A percentile compares a stretch with the other conserved stretches of the same genome.
Conservation (phyloP, 345 rosid species). For the Combretum micranthum region DNA sequence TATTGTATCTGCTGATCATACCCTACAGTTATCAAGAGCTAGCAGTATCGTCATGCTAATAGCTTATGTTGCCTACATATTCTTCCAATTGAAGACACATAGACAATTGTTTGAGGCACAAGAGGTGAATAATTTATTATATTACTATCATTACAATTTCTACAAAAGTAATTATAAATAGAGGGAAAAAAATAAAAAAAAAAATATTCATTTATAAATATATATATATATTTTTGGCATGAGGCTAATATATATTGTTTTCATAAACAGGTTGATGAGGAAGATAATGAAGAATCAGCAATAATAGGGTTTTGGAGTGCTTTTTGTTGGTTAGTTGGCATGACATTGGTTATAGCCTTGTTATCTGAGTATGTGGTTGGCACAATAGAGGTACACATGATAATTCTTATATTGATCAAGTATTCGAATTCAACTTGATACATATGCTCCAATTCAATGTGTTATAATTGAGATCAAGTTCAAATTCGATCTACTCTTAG, state of each 20-base stretch:
- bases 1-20: slow-evolving; percentile 17
- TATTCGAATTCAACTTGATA: no score
- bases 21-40: slow-evolving; percentile 63
- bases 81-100: slow-evolving; percentile 84
- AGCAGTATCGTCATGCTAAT: slow-evolving; percentile 82
- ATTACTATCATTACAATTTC: not conserved
- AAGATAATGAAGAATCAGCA: slow-evolving; percentile 57
- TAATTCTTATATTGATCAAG: no score
- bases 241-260: not conserved
- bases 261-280: slow-evolving; percentile 26
- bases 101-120: slow-evolving; percentile 49
- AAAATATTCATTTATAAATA: not conserved
- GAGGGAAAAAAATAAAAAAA: no score
- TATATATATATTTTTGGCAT: not conserved
- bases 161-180: not conserved
- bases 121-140: slow-evolving; percentile 25
- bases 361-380: slow-evolving; percentile 83
- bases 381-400: slow-evolving; percentile 65
- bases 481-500: no score
- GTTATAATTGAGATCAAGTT: no score
- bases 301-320: slow-evolving; percentile 82
- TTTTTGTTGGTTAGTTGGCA: slow-evolving; percentile 60
- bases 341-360: slow-evolving; percentile 73
- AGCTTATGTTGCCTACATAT: slow-evolving; percentile 64
- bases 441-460: no score